Percentiles rank a stretch among this genome's conserved stretches.
phyloP scores from a whole-genome alignment of 2,329 filamentous ascomycete genomes.

The Alternaria infectoria region DNA sequence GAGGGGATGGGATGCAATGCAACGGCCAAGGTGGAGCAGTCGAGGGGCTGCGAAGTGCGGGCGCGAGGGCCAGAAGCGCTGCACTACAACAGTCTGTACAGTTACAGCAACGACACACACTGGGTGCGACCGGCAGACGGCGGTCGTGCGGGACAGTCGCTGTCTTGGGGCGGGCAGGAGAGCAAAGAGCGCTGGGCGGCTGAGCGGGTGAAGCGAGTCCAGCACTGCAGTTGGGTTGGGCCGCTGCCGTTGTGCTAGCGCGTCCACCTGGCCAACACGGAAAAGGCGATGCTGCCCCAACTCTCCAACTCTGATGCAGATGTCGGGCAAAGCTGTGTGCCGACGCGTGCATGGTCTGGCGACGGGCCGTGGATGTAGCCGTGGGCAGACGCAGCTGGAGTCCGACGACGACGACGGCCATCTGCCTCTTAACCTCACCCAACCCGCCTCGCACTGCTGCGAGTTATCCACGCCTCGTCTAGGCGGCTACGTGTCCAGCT shows the following conservation, averaged over 20 bases:
- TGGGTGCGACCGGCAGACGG: neutral
- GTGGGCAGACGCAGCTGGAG: neutral
- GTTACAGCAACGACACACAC: neutral
- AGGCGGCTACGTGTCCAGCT: slow-evolving; percentile 26
- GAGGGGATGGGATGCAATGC: neutral
- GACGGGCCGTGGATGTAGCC: slow-evolving; percentile 13
- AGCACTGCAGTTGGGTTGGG: neutral
- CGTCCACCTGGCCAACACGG: neutral
- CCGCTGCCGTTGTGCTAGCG: neutral
- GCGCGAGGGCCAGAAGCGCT: neutral
- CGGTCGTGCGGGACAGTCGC: neutral
- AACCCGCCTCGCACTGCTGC: neutral
- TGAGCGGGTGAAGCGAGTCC: neutral
- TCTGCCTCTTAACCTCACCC: slow-evolving; percentile 4
- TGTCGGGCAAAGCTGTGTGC: slow-evolving; percentile 29
- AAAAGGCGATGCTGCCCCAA: slow-evolving; percentile 32
- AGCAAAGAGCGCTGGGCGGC: neutral
- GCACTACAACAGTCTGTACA: slow-evolving; percentile 8
- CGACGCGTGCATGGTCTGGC: slow-evolving; percentile 44
- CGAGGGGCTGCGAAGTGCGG: neutral
- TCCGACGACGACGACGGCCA: neutral
- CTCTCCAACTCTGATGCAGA: slow-evolving; percentile 44
- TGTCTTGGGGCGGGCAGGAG: slow-evolving; percentile 2
- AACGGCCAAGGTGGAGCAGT: neutral
- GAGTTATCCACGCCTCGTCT: slow-evolving; percentile 1